Base-by-base conservation (phyloP, 225 moss, liverwort and hornwort genomes). In the Sphagnum tenellum region DNA sequence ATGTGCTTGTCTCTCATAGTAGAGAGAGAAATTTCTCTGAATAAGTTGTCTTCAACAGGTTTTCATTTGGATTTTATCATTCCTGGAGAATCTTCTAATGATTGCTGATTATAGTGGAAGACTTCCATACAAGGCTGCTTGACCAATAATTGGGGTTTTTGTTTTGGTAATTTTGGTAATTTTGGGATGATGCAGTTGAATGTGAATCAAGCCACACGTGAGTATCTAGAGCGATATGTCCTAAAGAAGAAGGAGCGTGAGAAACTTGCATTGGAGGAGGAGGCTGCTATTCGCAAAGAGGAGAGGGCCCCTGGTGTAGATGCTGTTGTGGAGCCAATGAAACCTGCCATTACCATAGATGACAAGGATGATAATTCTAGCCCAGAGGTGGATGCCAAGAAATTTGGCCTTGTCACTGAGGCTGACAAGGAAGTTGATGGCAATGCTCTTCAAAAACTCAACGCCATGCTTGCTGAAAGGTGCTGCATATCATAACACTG, bases 131-230 rank as follows among this genome's bases (percentile, higher is more conserved):
- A 29, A 0, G 1, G 29, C 29, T 29, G 29, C 0, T 1, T 29
- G 29, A 29, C 29, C 29, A 29, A 29, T 29, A 29, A 29, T 29
- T 29, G 29, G 29, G 29, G 29, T 0, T n/a, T n/a, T n/a, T n/a
- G 29, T 29, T 29, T 29, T 29, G 29, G n/a, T n/a, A n/a, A n/a
- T 29, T 29, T 29, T 0, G 29, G 29, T 29, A 0, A 29, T 29
- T 29, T 29, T 29, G 59, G 55, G 6, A 47, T 68, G 57, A 2
- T 80, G 80, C 82, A 95, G 95, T 84, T 95, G 61, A 95, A 95
- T 74, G 92, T 95, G 14, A 95, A 91, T 72, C 95, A 95, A 88
- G 92, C 92, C 58, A 95, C 95, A 48, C 86, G 92, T 62, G 95
- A 95, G 7, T 95, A 95, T 59, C 73, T 95, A 64, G 95, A 92